Base-by-base conservation (phyloP, 2,329 filamentous ascomycete genomes). In the Colletotrichum sp. region DNA sequence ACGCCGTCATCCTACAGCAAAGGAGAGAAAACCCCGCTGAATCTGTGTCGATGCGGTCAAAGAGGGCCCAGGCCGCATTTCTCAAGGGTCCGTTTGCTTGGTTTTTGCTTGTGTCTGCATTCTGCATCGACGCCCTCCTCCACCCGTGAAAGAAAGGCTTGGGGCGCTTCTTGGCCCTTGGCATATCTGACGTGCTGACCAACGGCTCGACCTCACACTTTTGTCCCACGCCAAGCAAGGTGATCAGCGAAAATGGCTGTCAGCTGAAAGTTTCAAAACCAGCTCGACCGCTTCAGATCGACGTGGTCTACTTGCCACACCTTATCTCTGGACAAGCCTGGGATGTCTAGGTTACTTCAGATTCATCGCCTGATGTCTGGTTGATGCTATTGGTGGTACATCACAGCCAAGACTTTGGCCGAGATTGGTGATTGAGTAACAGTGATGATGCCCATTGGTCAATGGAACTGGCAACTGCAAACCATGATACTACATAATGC, bases 1-100 rank as follows among this genome's bases (percentile, higher is more conserved):
- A 60, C 70, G 16, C 70, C 73, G 70, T 75, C 64, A 75, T 75
- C 70, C 36, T 61, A 38, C 70, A 75, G 55, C 16, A 73, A 13
- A 24, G 56, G 18, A 26, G 28, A 65, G 18, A 18, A 16, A 61
- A 28, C 15, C 24, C 69, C 43, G 26, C 58, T 64, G 10, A 21
- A 56, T 73, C 56, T 67, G 15, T 52, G n/a, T 21, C 10, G 43
- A 68, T 58, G 38, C 56, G 62, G 38, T 34, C 38, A 68, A 58
- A 61, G 13, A 36, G 21, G 28, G 34, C 28, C 71, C 28, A 21
- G 15, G 15, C 71, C 64, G 26, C 64, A 21, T 43, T 52, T 43
- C 21, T n/a, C 36, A 70, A 60, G 52, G 65, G 70, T 73, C 48
- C 18, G 52, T 38, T 58, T 36, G 24, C 26, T 21, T 55, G 32